Percentiles rank a stretch among this genome's conserved stretches.
phyloP scores from a whole-genome alignment of 2,329 filamentous ascomycete species.

The Talaromyces sp. region DNA sequence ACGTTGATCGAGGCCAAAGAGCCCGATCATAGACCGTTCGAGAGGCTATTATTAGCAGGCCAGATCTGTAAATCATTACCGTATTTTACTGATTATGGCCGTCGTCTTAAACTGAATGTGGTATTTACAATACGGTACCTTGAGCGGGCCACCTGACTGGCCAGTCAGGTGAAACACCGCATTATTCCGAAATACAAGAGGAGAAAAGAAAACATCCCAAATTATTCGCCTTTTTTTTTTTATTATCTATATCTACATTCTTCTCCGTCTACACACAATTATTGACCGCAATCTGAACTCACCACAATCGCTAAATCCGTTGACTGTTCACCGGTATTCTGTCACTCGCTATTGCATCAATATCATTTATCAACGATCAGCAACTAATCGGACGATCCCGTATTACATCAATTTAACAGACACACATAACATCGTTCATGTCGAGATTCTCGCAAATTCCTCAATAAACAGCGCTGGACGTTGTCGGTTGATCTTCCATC shows the following conservation, averaged over 20 bases:
- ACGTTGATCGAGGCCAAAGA: neutral
- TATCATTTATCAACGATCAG: neutral
- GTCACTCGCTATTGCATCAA: slow-evolving; percentile 3
- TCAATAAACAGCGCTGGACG: slow-evolving; percentile 8
- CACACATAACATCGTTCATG: neutral
- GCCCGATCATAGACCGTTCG: neutral
- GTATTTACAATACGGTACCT: slow-evolving; percentile 6
- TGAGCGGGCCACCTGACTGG: neutral
- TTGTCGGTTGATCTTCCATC: slow-evolving; percentile 2
- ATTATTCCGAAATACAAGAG: neutral
- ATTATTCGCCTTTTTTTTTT: neutral
- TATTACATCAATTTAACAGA: neutral
- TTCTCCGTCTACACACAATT: neutral
- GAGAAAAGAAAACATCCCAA: slow-evolving; percentile 8
- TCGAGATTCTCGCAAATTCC: neutral
- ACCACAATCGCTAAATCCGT: neutral
- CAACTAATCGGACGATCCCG: slow-evolving; percentile 2
- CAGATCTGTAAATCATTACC: slow-evolving; percentile 4
- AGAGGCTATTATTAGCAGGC: neutral
- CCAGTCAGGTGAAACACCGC: slow-evolving; percentile 7
- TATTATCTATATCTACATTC: neutral
- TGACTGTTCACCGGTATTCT: neutral
- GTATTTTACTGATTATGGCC: neutral
- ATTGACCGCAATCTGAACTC: neutral
- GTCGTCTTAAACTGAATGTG: neutral